phyloP scores from a whole-genome alignment of 2,329 filamentous ascomycete species.

The Trichoderma guizhouense region DNA sequence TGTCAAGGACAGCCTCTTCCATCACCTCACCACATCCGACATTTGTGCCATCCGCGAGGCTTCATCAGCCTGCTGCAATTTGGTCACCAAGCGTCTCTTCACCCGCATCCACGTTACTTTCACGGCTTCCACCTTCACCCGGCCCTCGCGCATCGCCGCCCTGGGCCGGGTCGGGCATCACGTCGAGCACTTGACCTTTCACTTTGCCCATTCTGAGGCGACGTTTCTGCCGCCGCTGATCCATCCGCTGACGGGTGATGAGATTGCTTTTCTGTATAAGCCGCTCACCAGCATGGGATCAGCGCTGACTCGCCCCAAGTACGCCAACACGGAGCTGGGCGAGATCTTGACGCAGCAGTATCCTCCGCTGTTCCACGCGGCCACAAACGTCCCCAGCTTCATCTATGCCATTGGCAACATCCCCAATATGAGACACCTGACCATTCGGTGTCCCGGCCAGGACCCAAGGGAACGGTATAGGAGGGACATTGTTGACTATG shows the following conservation, averaged over 20 bases:
- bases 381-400: conserved; percentile 83
- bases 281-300: conserved; percentile 67
- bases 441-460: conserved; percentile 72
- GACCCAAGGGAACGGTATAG: conserved; percentile 66
- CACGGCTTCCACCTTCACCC: conserved; percentile 71
- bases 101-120: conserved; percentile 67
- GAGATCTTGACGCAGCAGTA: conserved; percentile 84
- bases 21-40: conserved; percentile 47
- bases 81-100: conserved; percentile 68
- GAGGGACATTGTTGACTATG: conserved; percentile 79
- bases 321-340: conserved; percentile 74
- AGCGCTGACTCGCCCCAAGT: conserved; percentile 66
- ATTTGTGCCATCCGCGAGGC: conserved; percentile 61
- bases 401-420: conserved; percentile 69
- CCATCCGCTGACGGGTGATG: conserved; percentile 70
- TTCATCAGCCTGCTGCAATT: conserved; percentile 66
- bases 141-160: conserved; percentile 67
- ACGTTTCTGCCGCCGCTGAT: conserved; percentile 84
- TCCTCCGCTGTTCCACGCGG: conserved; percentile 82
- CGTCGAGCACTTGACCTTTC: conserved; percentile 74
- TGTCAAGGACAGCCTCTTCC: conserved; percentile 50
- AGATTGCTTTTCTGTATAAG: conserved; percentile 78
- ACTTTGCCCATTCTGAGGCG: conserved; percentile 69
- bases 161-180: conserved; percentile 74
- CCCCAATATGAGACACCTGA: conserved; percentile 68